Evolutionary conservation across 306 rosid genomes (phyloP), one percentile per base, ranked within the genome.

Genomic region (Trichosanthes truncata): DNA sequence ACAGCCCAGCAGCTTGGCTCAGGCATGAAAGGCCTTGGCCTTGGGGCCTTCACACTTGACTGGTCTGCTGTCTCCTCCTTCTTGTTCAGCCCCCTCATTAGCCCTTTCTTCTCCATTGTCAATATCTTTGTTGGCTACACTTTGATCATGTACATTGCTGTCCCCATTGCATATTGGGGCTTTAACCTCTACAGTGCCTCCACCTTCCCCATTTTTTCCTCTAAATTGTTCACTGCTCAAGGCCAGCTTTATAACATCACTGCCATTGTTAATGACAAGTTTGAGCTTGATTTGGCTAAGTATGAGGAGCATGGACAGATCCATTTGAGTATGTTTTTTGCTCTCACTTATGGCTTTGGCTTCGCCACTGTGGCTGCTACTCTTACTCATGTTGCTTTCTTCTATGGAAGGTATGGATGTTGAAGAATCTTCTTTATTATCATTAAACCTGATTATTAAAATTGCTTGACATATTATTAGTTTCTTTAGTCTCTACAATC

Each of bases 1-100:
- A 77, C 68, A 6, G 80, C 80, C 13, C 80, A 77, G 20, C 80
- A 77, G 8, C 63, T 77, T 7, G 80, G 80, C 25, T 77, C 69
- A 4, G 80, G 80, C 55, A 35, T 55, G 36, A 38, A 21, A 40
- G 80, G 68, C 41, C 80, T 77, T 41, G 80, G 80, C 21, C 29
- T 77, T 14, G 68, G 80, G 2, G 67, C 80, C 15, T 77, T 77
- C 55, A 38, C 53, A 1, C 80, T 77, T 23, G 80, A 77, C 43
- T 77, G 80, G 80, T 38, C 80, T 1, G 52, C 68, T 12, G 65
- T 77, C 4, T 35, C 68, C 14, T 57, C 68, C 26, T 77, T 55
- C 71, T 29, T 55, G 18, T 38, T 21, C 53, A 77, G 71, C 38
- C 80, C 80, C 1, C 68, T 77, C 7, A 41, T 56, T n/a, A 55